phyloP scores from a whole-genome alignment of 352 stramenopile species.

The Phytophthora fragariae region DNA sequence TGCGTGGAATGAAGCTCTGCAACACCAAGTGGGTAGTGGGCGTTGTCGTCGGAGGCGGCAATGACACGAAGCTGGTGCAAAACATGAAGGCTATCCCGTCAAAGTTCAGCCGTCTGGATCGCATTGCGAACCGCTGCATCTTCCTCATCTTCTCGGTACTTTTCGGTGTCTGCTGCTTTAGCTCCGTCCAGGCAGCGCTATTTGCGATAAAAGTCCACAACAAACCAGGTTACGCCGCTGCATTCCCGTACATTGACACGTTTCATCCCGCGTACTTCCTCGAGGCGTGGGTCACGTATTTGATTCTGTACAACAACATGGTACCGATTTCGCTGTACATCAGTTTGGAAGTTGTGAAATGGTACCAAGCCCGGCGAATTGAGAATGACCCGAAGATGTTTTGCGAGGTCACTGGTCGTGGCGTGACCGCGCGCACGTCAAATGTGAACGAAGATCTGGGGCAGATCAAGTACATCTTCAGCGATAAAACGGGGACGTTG shows the following conservation, averaged over 20 bases:
- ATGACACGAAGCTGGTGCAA: conserved; percentile 84
- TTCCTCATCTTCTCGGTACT: conserved; percentile 86
- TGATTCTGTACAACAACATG: conserved; percentile 92
- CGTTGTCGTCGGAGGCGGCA: conserved; percentile 80
- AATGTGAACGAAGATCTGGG: conserved; percentile 97
- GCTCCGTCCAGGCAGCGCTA: conserved; percentile 60
- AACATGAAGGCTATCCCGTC: conserved; percentile 90
- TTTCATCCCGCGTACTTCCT: conserved; percentile 53
- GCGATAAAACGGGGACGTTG: conserved; percentile 99
- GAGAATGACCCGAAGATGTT: conserved; percentile 83
- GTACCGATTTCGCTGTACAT: conserved; percentile 99
- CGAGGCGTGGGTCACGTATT: conserved; percentile 78
- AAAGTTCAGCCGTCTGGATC: conserved; percentile 86
- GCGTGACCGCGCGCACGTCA: conserved; percentile 90
- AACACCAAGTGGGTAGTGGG: conserved; percentile 87
- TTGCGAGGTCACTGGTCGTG: conserved; percentile 54
- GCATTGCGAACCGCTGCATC: conserved; percentile 83
- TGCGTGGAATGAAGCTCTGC: conserved; percentile 85
- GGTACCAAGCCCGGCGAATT: conserved; percentile 94
- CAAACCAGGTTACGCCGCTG: conserved; percentile 17
- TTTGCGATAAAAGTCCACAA: conserved; percentile 54
- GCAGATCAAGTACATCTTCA: conserved; percentile 99
- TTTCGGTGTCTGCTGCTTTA: conserved; percentile 76
- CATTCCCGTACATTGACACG: conserved; percentile 43
- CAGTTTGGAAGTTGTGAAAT: conserved; percentile 96